Evolutionary conservation across 805 yeast genomes (phyloP), one percentile per base, ranked within the genome.

Genomic region (Citeromyces matritensis): DNA sequence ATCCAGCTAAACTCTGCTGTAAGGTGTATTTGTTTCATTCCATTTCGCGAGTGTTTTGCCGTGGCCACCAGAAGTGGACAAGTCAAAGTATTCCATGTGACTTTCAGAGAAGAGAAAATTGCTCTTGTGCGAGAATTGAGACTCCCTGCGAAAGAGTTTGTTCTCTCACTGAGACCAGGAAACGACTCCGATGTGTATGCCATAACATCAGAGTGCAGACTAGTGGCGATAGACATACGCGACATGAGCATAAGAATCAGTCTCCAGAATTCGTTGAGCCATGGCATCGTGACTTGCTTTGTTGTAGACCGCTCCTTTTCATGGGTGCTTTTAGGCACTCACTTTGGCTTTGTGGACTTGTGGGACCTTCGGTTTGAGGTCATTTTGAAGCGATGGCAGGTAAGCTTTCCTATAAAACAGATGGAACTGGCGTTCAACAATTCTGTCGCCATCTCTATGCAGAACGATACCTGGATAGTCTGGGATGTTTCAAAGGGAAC

Each of bases 361-460:
- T 85, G 95, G 94, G 95, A 85, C 48, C 40, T 81, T 24, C 57
- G 93, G 33, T 82, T 84, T 47, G 61, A 61, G 24, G 36, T 78
- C 0, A 55, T 66, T 27, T 55, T 83, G 24, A 73, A 67, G 37
- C 58, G 76, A 1, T 79, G 84, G 73, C 64, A 65, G 7, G 30
- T 42, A 8, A 38, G 26, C 55, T 51, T 45, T 14, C 68, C 77
- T 1, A 72, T 84, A 6, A 54, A 57, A 7, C 50, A 61, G 19
- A 44, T 84, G 7, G 46, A 44, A 6, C 38, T 57, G n/a, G n/a
- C n/a, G n/a, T n/a, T n/a, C n/a, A n/a, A n/a, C n/a, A n/a, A n/a
- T n/a, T n/a, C n/a, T n/a, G n/a, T n/a, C n/a, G n/a, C n/a, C n/a
- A n/a, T n/a, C n/a, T n/a, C n/a, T n/a, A n/a, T n/a, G n/a, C n/a